Evolutionary conservation across 345 rosid genomes (phyloP), one percentile per base, ranked within the genome.

Genomic region (Eucalyptus pauciflora): DNA sequence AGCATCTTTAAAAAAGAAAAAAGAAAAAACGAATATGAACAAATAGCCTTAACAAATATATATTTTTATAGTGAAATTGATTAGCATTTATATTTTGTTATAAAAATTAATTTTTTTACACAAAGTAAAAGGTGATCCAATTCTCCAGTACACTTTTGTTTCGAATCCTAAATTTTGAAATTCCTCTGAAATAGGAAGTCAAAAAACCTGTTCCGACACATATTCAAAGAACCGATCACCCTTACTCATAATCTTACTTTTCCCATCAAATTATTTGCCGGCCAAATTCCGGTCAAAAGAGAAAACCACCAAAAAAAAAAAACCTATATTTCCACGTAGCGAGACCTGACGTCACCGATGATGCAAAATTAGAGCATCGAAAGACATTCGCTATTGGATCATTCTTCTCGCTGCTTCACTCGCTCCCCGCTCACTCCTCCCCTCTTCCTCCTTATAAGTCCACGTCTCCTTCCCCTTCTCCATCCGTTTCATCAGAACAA

Each of bases 381-480:
- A 33, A 9, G 5, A 20, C 43, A 8, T 8, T 1, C 43, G 3
- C 13, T 71, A n/a, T n/a, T n/a, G 46, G 46, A 33, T 3, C 3
- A 41, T 33, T 5, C 80, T 33, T 31, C 80, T 18, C 13, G 2
- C 45, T 17, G 41, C 45, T 69, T 41, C 1, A 1, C 41, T 41
- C 41, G 41, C 41, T 41, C 5, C 5, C 41, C 41, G 41, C 41
- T 69, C 80, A 1, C 43, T 69, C 45, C 14, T 45, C 22, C 5
- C 3, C 52, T 15, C 5, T 33, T 15, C 54, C 31, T 25, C 56
- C 60, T 2, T 16, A 7, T 9, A 69, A 6, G 0, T 9, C 12
- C 80, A 8, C 80, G 80, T 71, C 81, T 17, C 81, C 8, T 71
- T 2, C 4, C 1, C 8, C 31, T 5, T 27, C 31, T 27, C 31